Conservation (phyloP, 2,329 filamentous ascomycete species). For the Colletotrichum higginsianum region DNA sequence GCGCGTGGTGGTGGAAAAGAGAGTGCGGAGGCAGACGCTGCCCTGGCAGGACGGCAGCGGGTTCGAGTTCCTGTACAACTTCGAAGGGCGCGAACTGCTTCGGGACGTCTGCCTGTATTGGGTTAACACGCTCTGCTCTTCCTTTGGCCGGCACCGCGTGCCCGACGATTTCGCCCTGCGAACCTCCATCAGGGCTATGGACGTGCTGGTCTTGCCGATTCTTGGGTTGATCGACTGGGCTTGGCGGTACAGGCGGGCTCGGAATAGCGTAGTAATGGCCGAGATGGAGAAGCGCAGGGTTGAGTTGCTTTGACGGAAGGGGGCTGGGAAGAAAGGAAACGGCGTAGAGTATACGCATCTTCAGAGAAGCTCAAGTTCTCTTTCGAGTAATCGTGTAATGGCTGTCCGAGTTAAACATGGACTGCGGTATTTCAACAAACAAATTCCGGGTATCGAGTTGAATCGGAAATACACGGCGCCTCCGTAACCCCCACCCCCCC, state of each 20-base stretch:
- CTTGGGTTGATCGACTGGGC: conserved; percentile 34
- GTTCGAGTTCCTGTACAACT: conserved; percentile 33
- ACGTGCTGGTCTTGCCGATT: conserved; percentile 33
- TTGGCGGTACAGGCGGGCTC: conserved; percentile 35
- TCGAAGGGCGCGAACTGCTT: conserved; percentile 35
- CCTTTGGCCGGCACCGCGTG: conserved; percentile 31
- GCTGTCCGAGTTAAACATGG: conserved; percentile 22
- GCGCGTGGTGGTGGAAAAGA: conserved; percentile 9
- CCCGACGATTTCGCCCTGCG: conserved; percentile 34
- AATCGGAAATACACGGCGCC: conserved; percentile 26
- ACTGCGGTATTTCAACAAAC: neutral
- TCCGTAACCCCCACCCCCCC: neutral
- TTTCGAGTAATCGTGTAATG: conserved; percentile 8
- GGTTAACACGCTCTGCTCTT: conserved; percentile 36
- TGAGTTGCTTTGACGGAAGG: neutral
- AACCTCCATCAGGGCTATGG: conserved; percentile 30
- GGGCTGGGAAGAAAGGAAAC: neutral
- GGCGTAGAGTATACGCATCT: neutral
- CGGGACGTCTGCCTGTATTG: conserved; percentile 29
- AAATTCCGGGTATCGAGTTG: conserved; percentile 38
- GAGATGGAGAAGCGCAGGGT: neutral
- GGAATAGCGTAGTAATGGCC: neutral
- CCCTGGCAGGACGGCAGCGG: conserved; percentile 38
- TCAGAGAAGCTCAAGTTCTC: neutral
- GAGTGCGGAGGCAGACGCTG: conserved; percentile 14